phyloP scores from a whole-genome alignment of 306 rosid species.

The Lupinus albus region DNA sequence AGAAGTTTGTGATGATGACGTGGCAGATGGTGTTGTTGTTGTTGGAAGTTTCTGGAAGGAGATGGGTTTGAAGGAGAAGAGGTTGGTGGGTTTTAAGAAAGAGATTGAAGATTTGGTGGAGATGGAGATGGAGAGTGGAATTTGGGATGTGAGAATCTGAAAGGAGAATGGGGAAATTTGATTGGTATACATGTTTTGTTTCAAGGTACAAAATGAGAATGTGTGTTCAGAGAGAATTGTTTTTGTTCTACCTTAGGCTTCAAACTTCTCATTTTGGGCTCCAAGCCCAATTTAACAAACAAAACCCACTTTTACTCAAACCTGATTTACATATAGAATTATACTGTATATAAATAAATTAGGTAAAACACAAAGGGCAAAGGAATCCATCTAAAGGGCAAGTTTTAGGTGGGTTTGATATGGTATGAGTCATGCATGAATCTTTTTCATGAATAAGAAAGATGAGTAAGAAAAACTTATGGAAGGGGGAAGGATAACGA shows the following conservation, averaged over 20 bases:
- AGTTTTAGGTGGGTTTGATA: too few relatives aligned
- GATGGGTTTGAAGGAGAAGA: slow-evolving; percentile 55
- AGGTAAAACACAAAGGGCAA: too few relatives aligned
- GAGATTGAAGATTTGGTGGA: slow-evolving; percentile 9
- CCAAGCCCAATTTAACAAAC: too few relatives aligned
- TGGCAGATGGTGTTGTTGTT: slow-evolving; percentile 28
- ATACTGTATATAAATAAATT: too few relatives aligned
- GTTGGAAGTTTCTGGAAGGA: slow-evolving; percentile 64
- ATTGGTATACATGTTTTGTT: slow-evolving; percentile 51
- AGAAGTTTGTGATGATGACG: slow-evolving; percentile 44
- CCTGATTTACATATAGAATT: too few relatives aligned
- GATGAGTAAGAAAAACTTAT: too few relatives aligned
- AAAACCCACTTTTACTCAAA: too few relatives aligned
- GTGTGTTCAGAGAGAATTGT: not conserved
- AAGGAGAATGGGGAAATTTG: slow-evolving; percentile 54
- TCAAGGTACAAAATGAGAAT: not conserved
- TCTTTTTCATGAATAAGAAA: too few relatives aligned
- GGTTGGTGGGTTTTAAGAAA: slow-evolving; percentile 1
- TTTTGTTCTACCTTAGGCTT: too few relatives aligned
- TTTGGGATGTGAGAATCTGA: slow-evolving; percentile 56
- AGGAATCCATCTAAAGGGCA: too few relatives aligned
- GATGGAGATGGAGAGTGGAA: slow-evolving; percentile 34
- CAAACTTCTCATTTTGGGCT: slow-evolving; percentile 8
- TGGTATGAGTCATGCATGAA: too few relatives aligned
- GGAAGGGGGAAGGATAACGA: too few relatives aligned